Evolutionary conservation across 257 asterid species (phyloP), one percentile per base, ranked within the genome.

Genomic region (Cruciata laevipes): DNA sequence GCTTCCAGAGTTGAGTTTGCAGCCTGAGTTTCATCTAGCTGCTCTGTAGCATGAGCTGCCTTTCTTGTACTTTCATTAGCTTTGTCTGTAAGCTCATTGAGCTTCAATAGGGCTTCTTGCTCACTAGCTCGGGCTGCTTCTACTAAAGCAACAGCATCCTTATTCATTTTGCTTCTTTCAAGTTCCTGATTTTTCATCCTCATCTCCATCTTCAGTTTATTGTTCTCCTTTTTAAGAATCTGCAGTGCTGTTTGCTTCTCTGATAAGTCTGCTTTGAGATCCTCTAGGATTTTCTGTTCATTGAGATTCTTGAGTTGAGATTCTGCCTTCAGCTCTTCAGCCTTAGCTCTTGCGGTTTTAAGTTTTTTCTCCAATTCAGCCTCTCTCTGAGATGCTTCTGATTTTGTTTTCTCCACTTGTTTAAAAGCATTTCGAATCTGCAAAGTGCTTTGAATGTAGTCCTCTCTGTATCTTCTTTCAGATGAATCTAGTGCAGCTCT

Each of bases 1-100:
- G 83, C 84, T 75, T 94, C 99, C 85, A 90, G 74, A 65, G 88
- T 95, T 0, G 80, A 69, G 79, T 75, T 83, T 25, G 90, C 83
- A 17, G 84, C 83, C 74, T 85, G 97, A 21, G 94, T 87, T 51
- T 95, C 91, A 68, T 86, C 86, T 13, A 93, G 85, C 87, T 90
- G 84, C 68, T 86, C 95, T 4, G 79, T 73, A 0, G 84, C 83
- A 30, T 83, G 64, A 21, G 47, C 81, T 0, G 88, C 83, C 75
- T 83, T 86, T 69, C 85, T 70, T 47, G 75, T 65, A 56, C 87
- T 85, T 76, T 79, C 79, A 32, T 92, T 90, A 3, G 92, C 95
- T 74, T 92, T 94, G 37, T 87, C 96, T 0, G 81, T 79, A 69
- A 89, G 66, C 63, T 77, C 65, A 12, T 81, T 92, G 2, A 92